Evolutionary conservation across 768 basidiomycete genomes (phyloP).

Genomic region (Kwoniella bestiolae): DNA sequence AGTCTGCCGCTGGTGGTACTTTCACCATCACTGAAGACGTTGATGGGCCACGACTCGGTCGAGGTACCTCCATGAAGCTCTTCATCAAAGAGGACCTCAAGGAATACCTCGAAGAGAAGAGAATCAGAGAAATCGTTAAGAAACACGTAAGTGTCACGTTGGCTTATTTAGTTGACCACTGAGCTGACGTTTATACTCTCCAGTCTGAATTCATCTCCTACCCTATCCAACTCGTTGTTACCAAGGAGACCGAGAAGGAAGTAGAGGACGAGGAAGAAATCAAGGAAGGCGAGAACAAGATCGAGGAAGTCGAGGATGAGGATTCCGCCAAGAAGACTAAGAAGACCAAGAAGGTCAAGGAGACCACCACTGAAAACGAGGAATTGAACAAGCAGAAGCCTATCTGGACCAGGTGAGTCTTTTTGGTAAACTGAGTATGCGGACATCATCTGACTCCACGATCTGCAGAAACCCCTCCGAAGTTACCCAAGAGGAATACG

Average conservation of each 20-base stretch:
- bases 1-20: constrained; percentile 99
- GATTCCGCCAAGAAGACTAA: constrained; percentile 75
- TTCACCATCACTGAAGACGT: constrained; percentile 98
- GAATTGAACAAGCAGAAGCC: constrained; percentile 99
- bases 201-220: constrained; percentile 98
- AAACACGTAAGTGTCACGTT: constrained; percentile 70
- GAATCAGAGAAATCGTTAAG: constrained; percentile 99
- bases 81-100: constrained; percentile 98
- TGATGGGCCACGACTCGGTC: constrained; percentile 84
- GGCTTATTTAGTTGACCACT: background rate
- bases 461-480: constrained; percentile 85
- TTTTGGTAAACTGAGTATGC: background rate
- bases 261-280: constrained; percentile 67
- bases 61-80: constrained; percentile 76
- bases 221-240: constrained; percentile 96
- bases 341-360: constrained; percentile 94
- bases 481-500: constrained; percentile 91
- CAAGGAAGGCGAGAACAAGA: constrained; percentile 70
- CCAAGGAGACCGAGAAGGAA: constrained; percentile 99
- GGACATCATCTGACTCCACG: constrained; percentile 4
- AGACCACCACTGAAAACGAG: constrained; percentile 82
- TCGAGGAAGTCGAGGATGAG: constrained; percentile 74
- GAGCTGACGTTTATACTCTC: constrained; percentile 2
- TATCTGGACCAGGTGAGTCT: constrained; percentile 76
- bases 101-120: constrained; percentile 99